Percentiles rank a stretch among this genome's conserved stretches.
Evolutionary conservation across 495 filamentous ascomycete species (phyloP).

Genomic region (Neurospora sp.): DNA sequence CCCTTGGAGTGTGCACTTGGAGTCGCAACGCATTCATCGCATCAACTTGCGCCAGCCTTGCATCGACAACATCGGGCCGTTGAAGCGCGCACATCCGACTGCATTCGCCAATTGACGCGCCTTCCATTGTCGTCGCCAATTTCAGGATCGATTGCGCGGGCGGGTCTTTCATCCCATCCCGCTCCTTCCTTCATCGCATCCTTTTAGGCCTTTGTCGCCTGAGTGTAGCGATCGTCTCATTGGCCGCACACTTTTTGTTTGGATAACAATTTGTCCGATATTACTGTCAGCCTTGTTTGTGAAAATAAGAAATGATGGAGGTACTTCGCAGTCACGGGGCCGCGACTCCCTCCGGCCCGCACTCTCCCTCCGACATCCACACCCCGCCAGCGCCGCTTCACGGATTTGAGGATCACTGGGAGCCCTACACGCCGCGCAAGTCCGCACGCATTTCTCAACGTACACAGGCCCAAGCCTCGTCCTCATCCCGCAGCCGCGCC

Average conservation of each 20-base stretch:
- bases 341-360: conserved; percentile 44
- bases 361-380: conserved; percentile 46
- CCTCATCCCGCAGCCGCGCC: conserved; percentile 1
- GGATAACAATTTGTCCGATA: not conserved
- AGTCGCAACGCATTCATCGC: not conserved
- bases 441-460: conserved; percentile 41
- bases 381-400: conserved; percentile 66
- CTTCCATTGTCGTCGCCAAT: not conserved
- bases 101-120: not conserved
- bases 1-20: not conserved
- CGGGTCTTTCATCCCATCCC: not conserved
- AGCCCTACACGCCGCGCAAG: conserved; percentile 56
- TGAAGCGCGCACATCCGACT: not conserved
- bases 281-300: not conserved
- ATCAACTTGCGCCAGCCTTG: not conserved
- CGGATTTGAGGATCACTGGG: conserved; percentile 59
- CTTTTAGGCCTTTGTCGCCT: not conserved
- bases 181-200: not conserved
- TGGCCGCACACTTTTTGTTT: not conserved
- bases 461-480: conserved; percentile 4
- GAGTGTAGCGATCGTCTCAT: not conserved
- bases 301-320: not conserved
- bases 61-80: not conserved
- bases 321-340: conserved; percentile 16
- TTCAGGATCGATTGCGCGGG: not conserved